Conservation (phyloP, 805 yeast genomes). For the Yamadazyma laniorum region DNA sequence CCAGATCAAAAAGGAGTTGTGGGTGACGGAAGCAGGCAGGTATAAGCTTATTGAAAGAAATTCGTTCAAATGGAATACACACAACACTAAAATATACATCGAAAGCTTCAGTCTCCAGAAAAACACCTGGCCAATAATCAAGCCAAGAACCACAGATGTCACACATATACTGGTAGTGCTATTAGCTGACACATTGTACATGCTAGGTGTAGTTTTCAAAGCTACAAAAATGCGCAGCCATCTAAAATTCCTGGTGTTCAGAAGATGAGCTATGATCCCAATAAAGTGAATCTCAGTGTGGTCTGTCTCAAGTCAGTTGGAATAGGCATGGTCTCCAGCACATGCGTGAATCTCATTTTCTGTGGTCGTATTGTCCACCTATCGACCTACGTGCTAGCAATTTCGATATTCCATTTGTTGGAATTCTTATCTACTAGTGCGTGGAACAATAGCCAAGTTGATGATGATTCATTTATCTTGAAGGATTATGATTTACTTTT, state of each 20-base stretch:
- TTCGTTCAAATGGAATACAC: conserved; percentile 21
- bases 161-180: conserved; percentile 17
- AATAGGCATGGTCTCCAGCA: conserved; percentile 28
- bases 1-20: conserved; percentile 32
- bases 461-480: conserved; percentile 52
- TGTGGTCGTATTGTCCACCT: background rate
- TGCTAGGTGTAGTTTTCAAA: too few relatives aligned
- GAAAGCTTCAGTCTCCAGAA: conserved; percentile 1
- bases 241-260: too few relatives aligned
- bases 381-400: conserved; percentile 46
- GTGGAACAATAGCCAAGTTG: conserved; percentile 65
- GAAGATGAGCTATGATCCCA: conserved; percentile 23
- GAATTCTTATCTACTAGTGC: conserved; percentile 81
- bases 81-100: background rate
- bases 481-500: conserved; percentile 29
- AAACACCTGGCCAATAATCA: conserved; percentile 11
- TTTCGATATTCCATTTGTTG: conserved; percentile 70
- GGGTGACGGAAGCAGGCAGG: conserved; percentile 23
- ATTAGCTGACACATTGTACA: conserved; percentile 14
- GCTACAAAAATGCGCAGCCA: too few relatives aligned
- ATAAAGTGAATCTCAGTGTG: conserved; percentile 26
- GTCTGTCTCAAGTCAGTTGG: conserved; percentile 31
- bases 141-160: conserved; percentile 17
- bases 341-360: conserved; percentile 13
- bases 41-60: conserved; percentile 24